phyloP scores from a whole-genome alignment of 495 filamentous ascomycete genomes.

The Xylaria telfairii region DNA sequence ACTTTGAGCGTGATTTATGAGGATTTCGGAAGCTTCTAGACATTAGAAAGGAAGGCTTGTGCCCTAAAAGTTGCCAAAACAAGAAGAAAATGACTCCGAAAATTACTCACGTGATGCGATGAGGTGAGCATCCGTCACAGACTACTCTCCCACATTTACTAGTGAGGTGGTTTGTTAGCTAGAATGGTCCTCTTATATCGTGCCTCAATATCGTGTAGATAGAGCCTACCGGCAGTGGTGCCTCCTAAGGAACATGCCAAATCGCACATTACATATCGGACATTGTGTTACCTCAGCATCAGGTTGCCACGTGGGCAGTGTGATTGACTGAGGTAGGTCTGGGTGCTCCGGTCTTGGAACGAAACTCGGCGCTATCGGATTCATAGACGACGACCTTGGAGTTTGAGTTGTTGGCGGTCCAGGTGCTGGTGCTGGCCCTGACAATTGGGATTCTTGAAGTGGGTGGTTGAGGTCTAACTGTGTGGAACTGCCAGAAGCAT shows the following conservation, averaged over 20 bases:
- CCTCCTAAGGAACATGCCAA: conserved; percentile 87
- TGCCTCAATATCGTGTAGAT: background rate
- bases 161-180: conserved; percentile 25
- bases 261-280: conserved; percentile 78
- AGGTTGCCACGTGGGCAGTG: conserved; percentile 82
- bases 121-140: conserved; percentile 88
- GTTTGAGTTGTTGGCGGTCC: background rate
- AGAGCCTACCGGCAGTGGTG: conserved; percentile 81
- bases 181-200: background rate
- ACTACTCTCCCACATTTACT: conserved; percentile 97
- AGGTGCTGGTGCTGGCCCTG: background rate
- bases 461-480: background rate
- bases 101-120: conserved; percentile 95
- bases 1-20: no score
- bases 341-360: conserved; percentile 4
- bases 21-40: no score
- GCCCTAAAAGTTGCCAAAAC: no score
- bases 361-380: conserved; percentile 18
- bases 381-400: conserved; percentile 10
- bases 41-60: no score
- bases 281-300: conserved; percentile 79
- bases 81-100: no score
- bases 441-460: background rate
- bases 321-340: conserved; percentile 36
- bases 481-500: background rate